Percentiles rank a stretch among this genome's conserved stretches.
phyloP scores from a whole-genome alignment of 2,329 filamentous ascomycete species.

The Neonectria punicea region DNA sequence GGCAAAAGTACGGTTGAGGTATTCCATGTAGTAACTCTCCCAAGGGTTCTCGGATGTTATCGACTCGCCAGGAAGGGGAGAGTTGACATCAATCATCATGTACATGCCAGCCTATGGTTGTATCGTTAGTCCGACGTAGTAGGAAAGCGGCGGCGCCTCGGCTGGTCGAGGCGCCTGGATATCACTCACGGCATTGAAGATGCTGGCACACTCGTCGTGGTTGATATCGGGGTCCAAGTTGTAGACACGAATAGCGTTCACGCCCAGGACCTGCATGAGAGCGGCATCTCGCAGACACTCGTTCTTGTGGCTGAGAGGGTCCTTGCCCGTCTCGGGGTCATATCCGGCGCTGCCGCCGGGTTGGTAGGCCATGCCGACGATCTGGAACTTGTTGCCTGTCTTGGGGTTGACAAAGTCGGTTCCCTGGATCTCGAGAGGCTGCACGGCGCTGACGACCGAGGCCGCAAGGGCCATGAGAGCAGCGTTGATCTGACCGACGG shows the following conservation, averaged over 20 bases:
- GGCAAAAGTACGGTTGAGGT: conserved; percentile 74
- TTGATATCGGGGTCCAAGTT: conserved; percentile 73
- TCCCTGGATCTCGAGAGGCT: conserved; percentile 65
- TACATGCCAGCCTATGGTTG: conserved; percentile 68
- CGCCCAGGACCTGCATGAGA: conserved; percentile 71
- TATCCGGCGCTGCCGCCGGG: conserved; percentile 73
- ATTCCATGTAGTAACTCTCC: conserved; percentile 67
- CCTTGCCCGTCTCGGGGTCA: conserved; percentile 62
- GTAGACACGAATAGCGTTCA: conserved; percentile 77
- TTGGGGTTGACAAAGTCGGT: conserved; percentile 69
- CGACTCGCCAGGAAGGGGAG: conserved; percentile 67
- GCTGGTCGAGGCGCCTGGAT: no score
- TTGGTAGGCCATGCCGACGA: conserved; percentile 76
- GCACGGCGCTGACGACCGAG: conserved; percentile 65
- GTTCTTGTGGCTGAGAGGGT: conserved; percentile 68
- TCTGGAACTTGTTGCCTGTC: conserved; percentile 70
- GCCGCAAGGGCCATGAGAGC: conserved; percentile 64
- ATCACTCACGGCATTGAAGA: conserved; percentile 68
- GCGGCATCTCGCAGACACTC: conserved; percentile 73
- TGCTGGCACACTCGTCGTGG: conserved; percentile 73
- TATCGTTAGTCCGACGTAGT: conserved; percentile 10
- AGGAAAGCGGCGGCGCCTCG: no score
- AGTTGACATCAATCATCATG: conserved; percentile 76
- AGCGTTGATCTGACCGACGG: conserved; percentile 48
- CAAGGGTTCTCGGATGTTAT: conserved; percentile 66